Evolutionary conservation across 192 early-diverging fungal species (phyloP).

Genomic region (Geranomyces michiganensis): DNA sequence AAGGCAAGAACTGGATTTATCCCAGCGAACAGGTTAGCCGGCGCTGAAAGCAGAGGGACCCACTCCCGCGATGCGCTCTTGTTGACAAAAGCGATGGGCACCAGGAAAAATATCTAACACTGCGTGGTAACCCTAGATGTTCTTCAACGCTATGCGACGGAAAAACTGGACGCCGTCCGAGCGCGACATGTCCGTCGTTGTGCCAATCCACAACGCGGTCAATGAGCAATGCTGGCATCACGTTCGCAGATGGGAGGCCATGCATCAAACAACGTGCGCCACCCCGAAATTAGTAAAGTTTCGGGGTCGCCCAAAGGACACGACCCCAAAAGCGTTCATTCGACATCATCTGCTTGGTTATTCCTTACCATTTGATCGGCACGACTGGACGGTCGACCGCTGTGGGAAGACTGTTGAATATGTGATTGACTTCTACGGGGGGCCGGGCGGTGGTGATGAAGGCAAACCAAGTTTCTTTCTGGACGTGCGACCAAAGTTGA

Average conservation of each 20-base stretch:
- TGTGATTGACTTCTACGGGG: conserved; percentile 88
- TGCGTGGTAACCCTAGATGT: conserved; percentile 52
- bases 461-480: conserved; percentile 67
- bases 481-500: conserved; percentile 86
- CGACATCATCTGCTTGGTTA: conserved; percentile 67
- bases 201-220: conserved; percentile 93
- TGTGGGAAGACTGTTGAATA: conserved; percentile 85
- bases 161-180: conserved; percentile 86
- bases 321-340: conserved; percentile 72
- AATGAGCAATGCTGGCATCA: conserved; percentile 89
- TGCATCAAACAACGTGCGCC: conserved; percentile 51
- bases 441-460: no score
- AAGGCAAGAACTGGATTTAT: conserved; percentile 77
- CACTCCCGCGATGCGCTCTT: no score
- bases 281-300: conserved; percentile 73
- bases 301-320: conserved; percentile 72
- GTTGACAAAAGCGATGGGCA: no score
- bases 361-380: conserved; percentile 85
- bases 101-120: no score
- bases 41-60: not conserved
- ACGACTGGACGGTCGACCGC: conserved; percentile 93
- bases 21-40: conserved; percentile 75
- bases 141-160: conserved; percentile 93
- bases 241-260: conserved; percentile 81
- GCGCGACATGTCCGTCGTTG: conserved; percentile 83